These are phyloP conservation scores for Elongisporangium prolatum DNA, from an alignment of 352 stramenopile genomes.

Conservation along the genomic window DNA sequence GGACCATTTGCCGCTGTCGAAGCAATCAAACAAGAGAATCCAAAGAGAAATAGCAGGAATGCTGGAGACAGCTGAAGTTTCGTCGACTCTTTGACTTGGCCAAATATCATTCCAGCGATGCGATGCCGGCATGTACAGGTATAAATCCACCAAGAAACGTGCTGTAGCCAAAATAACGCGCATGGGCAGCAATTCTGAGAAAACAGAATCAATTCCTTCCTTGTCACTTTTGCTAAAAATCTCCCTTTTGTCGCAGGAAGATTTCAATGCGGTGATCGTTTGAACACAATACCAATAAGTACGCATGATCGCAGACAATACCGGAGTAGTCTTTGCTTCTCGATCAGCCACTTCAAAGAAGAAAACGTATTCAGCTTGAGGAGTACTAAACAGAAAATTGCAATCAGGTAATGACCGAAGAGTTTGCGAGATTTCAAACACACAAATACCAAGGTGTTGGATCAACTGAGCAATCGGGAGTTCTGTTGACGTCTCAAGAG, in stretches of 20 bases:
- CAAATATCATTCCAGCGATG: slow-evolving; percentile 24
- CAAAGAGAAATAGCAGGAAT: slow-evolving; percentile 55
- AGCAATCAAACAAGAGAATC: slow-evolving; percentile 46
- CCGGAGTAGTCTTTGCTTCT: slow-evolving; percentile 39
- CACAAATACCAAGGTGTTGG: slow-evolving; percentile 10
- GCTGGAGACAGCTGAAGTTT: not conserved
- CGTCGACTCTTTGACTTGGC: not conserved
- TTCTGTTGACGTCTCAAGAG: slow-evolving; percentile 13
- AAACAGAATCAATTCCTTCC: slow-evolving; percentile 4
- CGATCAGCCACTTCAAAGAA: slow-evolving; percentile 62
- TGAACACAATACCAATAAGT: slow-evolving; percentile 63
- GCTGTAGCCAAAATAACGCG: slow-evolving; percentile 39
- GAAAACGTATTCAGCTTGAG: slow-evolving; percentile 46
- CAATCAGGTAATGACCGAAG: slow-evolving; percentile 62
- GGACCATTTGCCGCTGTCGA: slow-evolving; percentile 11
- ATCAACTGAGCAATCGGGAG: slow-evolving; percentile 5
- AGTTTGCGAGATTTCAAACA: slow-evolving; percentile 24
- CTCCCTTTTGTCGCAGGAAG: not conserved
- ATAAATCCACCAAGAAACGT: slow-evolving; percentile 75
- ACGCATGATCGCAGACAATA: slow-evolving; percentile 46
- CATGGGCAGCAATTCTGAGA: slow-evolving; percentile 18
- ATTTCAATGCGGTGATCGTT: slow-evolving; percentile 30
- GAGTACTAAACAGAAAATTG: slow-evolving; percentile 40
- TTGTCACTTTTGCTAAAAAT: not conserved
- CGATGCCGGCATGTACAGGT: slow-evolving; percentile 60